Percentiles rank a stretch among this genome's conserved stretches.
phyloP scores from a whole-genome alignment of 2,329 filamentous ascomycete species.

The Microsporum audouinii region DNA sequence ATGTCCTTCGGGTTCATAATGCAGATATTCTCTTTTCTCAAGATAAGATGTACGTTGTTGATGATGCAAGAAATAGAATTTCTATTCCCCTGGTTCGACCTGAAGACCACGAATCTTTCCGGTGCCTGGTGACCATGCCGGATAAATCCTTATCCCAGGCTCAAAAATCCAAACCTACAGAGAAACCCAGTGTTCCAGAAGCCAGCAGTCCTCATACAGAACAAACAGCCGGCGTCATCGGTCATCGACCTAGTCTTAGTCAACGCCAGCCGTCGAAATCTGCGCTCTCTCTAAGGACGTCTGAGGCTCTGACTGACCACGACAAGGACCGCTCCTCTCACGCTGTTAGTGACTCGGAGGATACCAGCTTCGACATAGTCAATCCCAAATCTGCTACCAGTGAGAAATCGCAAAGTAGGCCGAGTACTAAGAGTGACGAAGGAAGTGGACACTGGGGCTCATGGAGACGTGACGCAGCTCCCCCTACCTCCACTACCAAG shows the following conservation, averaged over 20 bases:
- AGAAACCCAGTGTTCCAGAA: background rate
- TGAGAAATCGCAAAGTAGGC: conserved; percentile 18
- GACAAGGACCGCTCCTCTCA: conserved; percentile 15
- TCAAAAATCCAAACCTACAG: conserved; percentile 8
- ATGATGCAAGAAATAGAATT: conserved; percentile 74
- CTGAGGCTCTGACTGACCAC: conserved; percentile 18
- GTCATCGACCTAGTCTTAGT: conserved; percentile 19
- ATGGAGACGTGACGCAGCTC: conserved; percentile 46
- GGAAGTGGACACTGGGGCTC: conserved; percentile 56
- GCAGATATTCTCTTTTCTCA: conserved; percentile 87
- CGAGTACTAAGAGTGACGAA: conserved; percentile 20
- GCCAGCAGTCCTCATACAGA: background rate
- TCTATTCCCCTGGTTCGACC: conserved; percentile 86
- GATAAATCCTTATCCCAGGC: conserved; percentile 9
- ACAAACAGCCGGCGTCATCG: conserved; percentile 23
- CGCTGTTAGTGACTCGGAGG: conserved; percentile 12
- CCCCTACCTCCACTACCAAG: conserved; percentile 14
- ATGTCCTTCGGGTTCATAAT: conserved; percentile 72
- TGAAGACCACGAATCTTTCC: conserved; percentile 74
- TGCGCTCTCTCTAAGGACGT: conserved; percentile 18
- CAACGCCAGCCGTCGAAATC: conserved; percentile 19
- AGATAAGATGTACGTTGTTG: conserved; percentile 76
- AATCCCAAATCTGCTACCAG: conserved; percentile 20
- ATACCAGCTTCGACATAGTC: conserved; percentile 11
- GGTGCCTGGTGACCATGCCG: conserved; percentile 54